Conservation (phyloP, 352 stramenopile genomes). For the Globisporangium nunn region DNA sequence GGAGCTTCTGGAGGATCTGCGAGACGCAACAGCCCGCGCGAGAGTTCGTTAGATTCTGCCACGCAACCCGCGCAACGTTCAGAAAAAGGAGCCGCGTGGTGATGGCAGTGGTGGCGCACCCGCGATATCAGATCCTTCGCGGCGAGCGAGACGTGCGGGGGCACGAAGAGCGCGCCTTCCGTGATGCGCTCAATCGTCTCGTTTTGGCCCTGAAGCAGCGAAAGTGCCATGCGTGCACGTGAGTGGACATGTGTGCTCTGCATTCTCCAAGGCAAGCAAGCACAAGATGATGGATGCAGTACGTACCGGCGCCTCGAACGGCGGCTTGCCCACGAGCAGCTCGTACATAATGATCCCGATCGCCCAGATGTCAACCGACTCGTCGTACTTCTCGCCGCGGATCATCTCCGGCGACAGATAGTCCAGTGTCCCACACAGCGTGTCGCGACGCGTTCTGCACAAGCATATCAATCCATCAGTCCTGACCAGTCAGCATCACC, state of each 20-base stretch:
- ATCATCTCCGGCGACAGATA: constrained; percentile 99
- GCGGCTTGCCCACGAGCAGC: constrained; percentile 94
- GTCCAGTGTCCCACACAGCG: constrained; percentile 98
- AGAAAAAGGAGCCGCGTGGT: too few relatives aligned
- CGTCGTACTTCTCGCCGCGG: constrained; percentile 95
- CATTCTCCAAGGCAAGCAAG: not conserved
- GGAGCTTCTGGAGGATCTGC: constrained; percentile 74
- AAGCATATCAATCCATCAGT: not conserved
- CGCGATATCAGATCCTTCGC: constrained; percentile 68
- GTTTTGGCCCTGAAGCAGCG: constrained; percentile 77
- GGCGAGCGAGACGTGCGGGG: constrained; percentile 57
- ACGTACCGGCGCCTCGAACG: constrained; percentile 93
- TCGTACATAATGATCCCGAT: constrained; percentile 98
- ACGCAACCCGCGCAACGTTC: not conserved
- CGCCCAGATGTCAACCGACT: constrained; percentile 99
- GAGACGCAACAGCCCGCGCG: not conserved
- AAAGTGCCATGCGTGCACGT: not conserved
- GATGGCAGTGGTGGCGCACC: constrained; percentile 21
- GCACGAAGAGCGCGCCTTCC: constrained; percentile 59
- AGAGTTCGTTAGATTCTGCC: not conserved
- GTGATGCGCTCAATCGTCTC: constrained; percentile 96
- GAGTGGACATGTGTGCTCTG: not conserved
- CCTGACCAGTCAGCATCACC: not conserved
- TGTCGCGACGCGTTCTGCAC: constrained; percentile 87
- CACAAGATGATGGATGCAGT: too few relatives aligned